phyloP scores from a whole-genome alignment of 1,284 basidiomycete species.

The Bjerkandera adusta region DNA sequence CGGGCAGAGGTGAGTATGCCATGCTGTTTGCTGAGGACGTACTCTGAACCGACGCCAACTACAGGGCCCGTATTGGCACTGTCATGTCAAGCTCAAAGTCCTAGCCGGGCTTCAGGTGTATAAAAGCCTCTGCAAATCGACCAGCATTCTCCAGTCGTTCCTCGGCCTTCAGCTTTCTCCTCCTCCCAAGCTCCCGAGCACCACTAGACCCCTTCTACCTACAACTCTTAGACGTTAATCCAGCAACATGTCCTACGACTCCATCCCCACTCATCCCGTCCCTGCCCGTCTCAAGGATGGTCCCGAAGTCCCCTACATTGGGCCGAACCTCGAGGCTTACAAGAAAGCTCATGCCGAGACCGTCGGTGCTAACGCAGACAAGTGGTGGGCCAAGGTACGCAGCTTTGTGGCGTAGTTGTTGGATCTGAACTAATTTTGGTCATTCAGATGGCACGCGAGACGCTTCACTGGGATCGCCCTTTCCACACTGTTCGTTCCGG shows the following conservation, averaged over 20 bases:
- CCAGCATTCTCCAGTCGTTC: constrained; percentile 1
- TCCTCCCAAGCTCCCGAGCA: neutral
- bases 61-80: neutral
- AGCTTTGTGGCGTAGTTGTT: neutral
- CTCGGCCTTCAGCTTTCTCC: neutral
- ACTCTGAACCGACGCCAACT: neutral
- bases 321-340: constrained; percentile 76
- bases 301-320: constrained; percentile 67
- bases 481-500: constrained; percentile 90
- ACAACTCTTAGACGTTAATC: neutral
- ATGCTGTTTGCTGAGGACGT: neutral
- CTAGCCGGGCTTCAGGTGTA: neutral
- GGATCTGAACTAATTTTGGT: neutral
- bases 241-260: constrained; percentile 9
- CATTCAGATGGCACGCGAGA: constrained; percentile 72
- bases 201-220: neutral
- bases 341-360: constrained; percentile 60
- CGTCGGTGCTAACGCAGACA: constrained; percentile 71
- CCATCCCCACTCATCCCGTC: constrained; percentile 10
- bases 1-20: neutral
- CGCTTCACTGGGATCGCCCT: constrained; percentile 87
- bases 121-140: neutral
- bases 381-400: constrained; percentile 86
- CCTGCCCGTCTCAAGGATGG: constrained; percentile 38
- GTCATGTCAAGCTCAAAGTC: neutral